A percentile compares a stretch with the other conserved stretches of the same genome.
Conservation (phyloP, 768 basidiomycete species). For the Pholiota microspora region DNA sequence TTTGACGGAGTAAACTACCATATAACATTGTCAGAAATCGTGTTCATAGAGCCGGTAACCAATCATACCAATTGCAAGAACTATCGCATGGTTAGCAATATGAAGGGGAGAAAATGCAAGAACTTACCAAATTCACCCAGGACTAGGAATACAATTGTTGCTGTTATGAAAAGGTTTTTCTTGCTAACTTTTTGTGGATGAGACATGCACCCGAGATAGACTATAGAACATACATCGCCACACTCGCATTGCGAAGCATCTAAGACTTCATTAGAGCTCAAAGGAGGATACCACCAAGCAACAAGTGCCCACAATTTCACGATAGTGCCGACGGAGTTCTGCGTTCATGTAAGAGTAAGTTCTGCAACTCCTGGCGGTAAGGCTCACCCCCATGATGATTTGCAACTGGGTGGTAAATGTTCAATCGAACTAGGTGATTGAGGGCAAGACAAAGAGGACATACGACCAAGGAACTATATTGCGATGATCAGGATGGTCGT, state of each 20-base stretch:
- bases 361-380: neutral
- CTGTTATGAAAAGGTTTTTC: slow-evolving; percentile 44
- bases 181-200: slow-evolving; percentile 45
- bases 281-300: neutral
- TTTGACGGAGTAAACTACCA: slow-evolving; percentile 38
- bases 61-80: neutral
- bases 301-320: slow-evolving; percentile 48
- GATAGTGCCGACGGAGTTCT: slow-evolving; percentile 40
- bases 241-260: slow-evolving; percentile 57
- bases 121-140: slow-evolving; percentile 2
- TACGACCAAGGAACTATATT: slow-evolving; percentile 35
- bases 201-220: neutral
- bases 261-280: slow-evolving; percentile 18
- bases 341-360: neutral
- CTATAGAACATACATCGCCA: slow-evolving; percentile 49
- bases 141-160: slow-evolving; percentile 36
- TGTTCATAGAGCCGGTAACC: neutral
- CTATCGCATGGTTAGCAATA: neutral
- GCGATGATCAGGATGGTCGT: neutral
- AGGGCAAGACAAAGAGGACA: slow-evolving; percentile 9
- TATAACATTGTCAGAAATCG: neutral
- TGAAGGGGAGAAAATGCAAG: neutral
- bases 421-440: neutral
- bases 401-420: slow-evolving; percentile 29
- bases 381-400: slow-evolving; percentile 33